phyloP scores from a whole-genome alignment of 2,329 filamentous ascomycete species.

The Curvularia verruculosa region DNA sequence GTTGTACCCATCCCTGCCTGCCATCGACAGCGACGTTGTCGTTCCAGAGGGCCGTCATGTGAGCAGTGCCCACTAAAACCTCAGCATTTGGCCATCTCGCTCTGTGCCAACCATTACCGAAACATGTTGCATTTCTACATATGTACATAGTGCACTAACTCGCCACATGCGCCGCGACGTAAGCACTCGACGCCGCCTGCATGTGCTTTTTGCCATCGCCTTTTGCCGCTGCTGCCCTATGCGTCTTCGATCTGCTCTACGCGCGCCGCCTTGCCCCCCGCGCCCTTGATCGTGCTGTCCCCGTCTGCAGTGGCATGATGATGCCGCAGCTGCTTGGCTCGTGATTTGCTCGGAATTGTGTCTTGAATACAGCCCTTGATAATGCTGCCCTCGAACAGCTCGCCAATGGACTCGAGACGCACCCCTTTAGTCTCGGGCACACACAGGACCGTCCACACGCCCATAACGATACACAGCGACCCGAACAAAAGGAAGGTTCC shows the following conservation, averaged over 20 bases:
- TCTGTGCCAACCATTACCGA: not conserved
- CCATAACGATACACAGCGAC: constrained; percentile 51
- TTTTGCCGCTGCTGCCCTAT: constrained; percentile 15
- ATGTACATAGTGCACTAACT: constrained; percentile 1
- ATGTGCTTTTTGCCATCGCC: constrained; percentile 15
- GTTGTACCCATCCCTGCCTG: constrained; percentile 17
- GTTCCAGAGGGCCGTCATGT: not conserved
- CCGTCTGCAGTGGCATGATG: constrained; percentile 38
- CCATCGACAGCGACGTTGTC: not conserved
- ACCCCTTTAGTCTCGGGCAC: constrained; percentile 54
- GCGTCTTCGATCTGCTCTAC: constrained; percentile 41
- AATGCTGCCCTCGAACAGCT: constrained; percentile 53
- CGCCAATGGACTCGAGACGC: constrained; percentile 50
- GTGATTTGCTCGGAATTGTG: constrained; percentile 45
- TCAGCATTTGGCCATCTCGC: constrained; percentile 6
- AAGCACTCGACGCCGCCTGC: constrained; percentile 9
- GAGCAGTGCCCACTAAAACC: not conserved
- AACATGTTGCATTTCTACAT: not conserved
- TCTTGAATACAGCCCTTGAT: constrained; percentile 49
- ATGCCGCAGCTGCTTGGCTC: constrained; percentile 47
- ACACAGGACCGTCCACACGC: constrained; percentile 51
- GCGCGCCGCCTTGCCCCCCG: constrained; percentile 25
- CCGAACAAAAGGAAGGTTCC: constrained; percentile 54
- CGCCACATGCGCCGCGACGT: constrained; percentile 12
- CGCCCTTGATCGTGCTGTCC: constrained; percentile 32